Evolutionary conservation across 139 green algal species (phyloP).

Genomic region (Chlorella sp.): DNA sequence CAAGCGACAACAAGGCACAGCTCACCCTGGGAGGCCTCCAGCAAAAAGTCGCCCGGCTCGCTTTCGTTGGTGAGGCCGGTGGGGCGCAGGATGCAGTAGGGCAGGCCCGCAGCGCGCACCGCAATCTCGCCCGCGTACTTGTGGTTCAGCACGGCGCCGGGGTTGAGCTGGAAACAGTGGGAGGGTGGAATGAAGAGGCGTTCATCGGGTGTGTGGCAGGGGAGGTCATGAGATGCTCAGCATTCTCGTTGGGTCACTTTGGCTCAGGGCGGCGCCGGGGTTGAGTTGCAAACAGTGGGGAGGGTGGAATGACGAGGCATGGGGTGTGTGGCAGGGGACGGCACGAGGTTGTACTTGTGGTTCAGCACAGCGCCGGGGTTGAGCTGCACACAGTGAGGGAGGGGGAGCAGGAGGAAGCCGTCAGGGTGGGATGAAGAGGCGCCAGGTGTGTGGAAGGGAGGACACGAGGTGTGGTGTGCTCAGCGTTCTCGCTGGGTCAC

Average conservation of each 20-base stretch:
- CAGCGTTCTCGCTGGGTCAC: no score
- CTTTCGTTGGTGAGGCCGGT: slow-evolving; percentile 61
- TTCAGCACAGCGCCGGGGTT: slow-evolving; percentile 84
- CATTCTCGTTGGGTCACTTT: no score
- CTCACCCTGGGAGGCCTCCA: slow-evolving; percentile 56
- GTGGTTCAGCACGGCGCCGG: slow-evolving; percentile 77
- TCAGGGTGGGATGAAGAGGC: no score
- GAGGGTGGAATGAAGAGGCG: no score
- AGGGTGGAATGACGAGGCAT: no score
- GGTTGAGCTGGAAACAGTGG: slow-evolving; percentile 82
- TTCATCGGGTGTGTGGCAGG: no score
- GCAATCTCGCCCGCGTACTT: slow-evolving; percentile 82
- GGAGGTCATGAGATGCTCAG: no score
- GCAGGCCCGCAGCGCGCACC: slow-evolving; percentile 61
- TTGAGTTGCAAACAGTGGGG: slow-evolving; percentile 79
- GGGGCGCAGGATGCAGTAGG: slow-evolving; percentile 80
- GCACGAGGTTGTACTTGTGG: slow-evolving; percentile 81
- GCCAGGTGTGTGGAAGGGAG: no score
- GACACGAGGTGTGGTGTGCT: no score
- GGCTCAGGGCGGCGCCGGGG: slow-evolving; percentile 77
- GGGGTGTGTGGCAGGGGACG: no score
- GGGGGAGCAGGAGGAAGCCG: no score
- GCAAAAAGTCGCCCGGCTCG: slow-evolving; percentile 37
- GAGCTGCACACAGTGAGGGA: slow-evolving; percentile 43
- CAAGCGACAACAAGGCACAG: no score